A percentile compares a stretch with the other conserved stretches of the same genome.
These are phyloP conservation scores for Colletotrichum lentis DNA, from an alignment of 2,329 filamentous ascomycete genomes.

Conservation along the genomic window DNA sequence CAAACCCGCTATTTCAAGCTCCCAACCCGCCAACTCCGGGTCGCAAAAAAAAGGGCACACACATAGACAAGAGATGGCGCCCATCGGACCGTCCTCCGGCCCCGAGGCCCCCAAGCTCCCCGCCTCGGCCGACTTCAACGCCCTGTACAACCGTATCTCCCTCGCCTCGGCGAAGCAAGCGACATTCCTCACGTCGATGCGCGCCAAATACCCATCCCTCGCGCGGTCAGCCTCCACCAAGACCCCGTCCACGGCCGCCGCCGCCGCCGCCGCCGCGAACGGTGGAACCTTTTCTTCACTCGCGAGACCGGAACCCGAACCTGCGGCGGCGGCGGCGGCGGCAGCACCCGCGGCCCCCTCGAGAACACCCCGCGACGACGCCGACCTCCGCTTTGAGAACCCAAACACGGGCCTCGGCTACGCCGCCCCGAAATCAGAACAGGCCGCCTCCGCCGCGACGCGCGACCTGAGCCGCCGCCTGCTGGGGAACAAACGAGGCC, in stretches of 20 bases:
- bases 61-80: neutral
- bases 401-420: conserved; percentile 56
- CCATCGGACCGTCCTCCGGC: conserved; percentile 40
- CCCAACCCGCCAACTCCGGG: neutral
- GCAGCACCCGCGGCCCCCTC: neutral
- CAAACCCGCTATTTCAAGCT: no score
- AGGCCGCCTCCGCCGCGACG: conserved; percentile 41
- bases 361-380: conserved; percentile 27
- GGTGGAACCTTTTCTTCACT: conserved; percentile 38
- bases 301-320: conserved; percentile 14
- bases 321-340: neutral
- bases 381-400: conserved; percentile 36
- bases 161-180: conserved; percentile 50
- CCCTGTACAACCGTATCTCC: conserved; percentile 54
- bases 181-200: conserved; percentile 45
- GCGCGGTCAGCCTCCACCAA: conserved; percentile 30
- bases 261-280: neutral
- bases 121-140: conserved; percentile 49
- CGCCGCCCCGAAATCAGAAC: conserved; percentile 41
- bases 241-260: neutral
- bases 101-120: conserved; percentile 44
- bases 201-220: conserved; percentile 34
- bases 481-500: conserved; percentile 40
- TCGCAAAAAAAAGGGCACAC: neutral
- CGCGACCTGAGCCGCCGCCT: conserved; percentile 46